Conservation (phyloP, 2,329 filamentous ascomycete species). For the Aspergillus ruber region DNA sequence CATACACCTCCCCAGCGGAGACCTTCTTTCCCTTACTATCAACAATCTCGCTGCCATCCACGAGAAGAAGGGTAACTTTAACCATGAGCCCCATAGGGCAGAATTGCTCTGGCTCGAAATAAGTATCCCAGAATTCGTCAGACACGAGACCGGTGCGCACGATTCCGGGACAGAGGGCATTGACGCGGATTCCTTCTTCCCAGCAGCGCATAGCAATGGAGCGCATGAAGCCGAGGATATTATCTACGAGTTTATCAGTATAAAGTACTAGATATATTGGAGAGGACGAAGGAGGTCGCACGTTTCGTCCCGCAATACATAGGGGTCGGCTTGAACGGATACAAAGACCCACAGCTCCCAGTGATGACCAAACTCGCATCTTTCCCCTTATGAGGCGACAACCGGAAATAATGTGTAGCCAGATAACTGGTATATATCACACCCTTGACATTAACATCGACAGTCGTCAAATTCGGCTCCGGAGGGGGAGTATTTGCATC, state of each 20-base stretch:
- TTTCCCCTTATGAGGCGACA: slow-evolving; percentile 15
- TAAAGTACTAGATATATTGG: not conserved
- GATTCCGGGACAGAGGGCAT: slow-evolving; percentile 20
- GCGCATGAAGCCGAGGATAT: slow-evolving; percentile 35
- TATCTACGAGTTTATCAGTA: slow-evolving; percentile 9
- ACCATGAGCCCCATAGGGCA: slow-evolving; percentile 9
- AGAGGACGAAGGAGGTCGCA: not conserved
- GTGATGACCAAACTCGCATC: slow-evolving; percentile 31
- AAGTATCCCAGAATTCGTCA: slow-evolving; percentile 9
- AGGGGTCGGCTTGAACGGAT: slow-evolving; percentile 29
- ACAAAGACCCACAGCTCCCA: slow-evolving; percentile 32
- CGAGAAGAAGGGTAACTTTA: slow-evolving; percentile 10
- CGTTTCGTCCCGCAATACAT: slow-evolving; percentile 37
- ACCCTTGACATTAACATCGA: slow-evolving; percentile 39
- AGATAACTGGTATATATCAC: slow-evolving; percentile 38
- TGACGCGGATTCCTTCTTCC: slow-evolving; percentile 33
- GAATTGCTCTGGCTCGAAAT: slow-evolving; percentile 11
- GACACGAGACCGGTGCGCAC: slow-evolving; percentile 22
- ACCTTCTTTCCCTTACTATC: slow-evolving; percentile 7
- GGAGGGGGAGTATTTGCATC: slow-evolving; percentile 23
- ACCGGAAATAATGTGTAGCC: slow-evolving; percentile 36
- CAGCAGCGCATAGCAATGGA: slow-evolving; percentile 30
- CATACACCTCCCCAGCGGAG: slow-evolving; percentile 5
- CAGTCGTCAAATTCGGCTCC: slow-evolving; percentile 28
- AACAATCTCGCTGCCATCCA: slow-evolving; percentile 9